Evolutionary conservation across 352 stramenopile species (phyloP), one percentile per base, ranked within the genome.

Genomic region (Phytophthora capsici): DNA sequence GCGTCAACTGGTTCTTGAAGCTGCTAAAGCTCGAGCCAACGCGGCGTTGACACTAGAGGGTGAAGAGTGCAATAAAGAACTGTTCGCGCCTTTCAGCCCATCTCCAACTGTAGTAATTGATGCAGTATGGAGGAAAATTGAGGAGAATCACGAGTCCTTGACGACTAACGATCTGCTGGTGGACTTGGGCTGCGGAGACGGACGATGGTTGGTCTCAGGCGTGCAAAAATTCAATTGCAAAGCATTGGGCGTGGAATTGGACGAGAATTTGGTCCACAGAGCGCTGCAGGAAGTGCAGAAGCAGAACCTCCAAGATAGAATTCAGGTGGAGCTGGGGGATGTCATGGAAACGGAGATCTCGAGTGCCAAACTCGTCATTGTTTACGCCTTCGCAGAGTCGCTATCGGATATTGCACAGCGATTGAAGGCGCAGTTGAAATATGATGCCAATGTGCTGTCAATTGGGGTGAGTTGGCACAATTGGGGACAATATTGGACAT

Each of bases 351-450:
- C 69, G 6, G 65, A 86, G 43, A 80, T 94, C 43, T 77, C 67
- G 9, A 30, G 43, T 16, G 87, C 84, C 12, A 66, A 69, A 13
- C 38, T 96, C 17, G 88, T 94, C 28, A 90, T 96, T 61, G 82
- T 94, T 12, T 96, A 96, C 58, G 88, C 88, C 9, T 96, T 94
- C 43, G 81, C 81, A 16, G 82, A 93, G 69, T 88, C 86, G n/a
- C 59, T 96, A 19, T 48, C 64, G 16, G 73, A 77, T 0, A 94
- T 94, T 49, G 71, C 83, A 22, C 58, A 85, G 49, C 70, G 77
- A 9, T 52, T 96, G 50, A 48, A 60, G 7, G 30, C 46, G 3
- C 79, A 96, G 23, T 56, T 91, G 9, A 44, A 44, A 13, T 4
- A 47, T 0, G 28, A 63, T 17, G 87, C 88, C 0, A 79, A 63